Percentiles rank a stretch among this genome's conserved stretches.
Evolutionary conservation across 352 stramenopile genomes (phyloP).

Genomic region (Thalassiosira livingstoniorum): DNA sequence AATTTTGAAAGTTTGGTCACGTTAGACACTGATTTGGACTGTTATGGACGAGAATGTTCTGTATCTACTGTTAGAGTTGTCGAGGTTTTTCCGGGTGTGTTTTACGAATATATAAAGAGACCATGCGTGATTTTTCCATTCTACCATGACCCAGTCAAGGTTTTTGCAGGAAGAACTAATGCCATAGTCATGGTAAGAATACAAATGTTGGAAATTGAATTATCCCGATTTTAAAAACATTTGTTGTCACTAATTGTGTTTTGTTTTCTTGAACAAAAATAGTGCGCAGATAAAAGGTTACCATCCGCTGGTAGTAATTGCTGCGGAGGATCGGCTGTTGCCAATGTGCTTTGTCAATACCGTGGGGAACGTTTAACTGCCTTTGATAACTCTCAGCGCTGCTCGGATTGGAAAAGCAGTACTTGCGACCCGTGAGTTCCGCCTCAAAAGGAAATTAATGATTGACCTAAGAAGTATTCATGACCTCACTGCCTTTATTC

Average conservation of each 20-base stretch:
- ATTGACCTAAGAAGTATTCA: too few species aligned
- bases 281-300: constrained; percentile 57
- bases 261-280: too few species aligned
- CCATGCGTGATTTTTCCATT: constrained; percentile 58
- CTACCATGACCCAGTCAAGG: constrained; percentile 37
- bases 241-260: too few species aligned
- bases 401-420: constrained; percentile 23
- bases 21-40: constrained; percentile 56
- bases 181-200: too few species aligned
- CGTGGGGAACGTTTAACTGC: constrained; percentile 22
- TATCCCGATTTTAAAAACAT: too few species aligned
- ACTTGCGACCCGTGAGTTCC: constrained; percentile 51
- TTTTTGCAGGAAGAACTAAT: too few species aligned
- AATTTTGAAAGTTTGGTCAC: constrained; percentile 42
- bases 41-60: constrained; percentile 61
- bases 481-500: too few species aligned
- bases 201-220: too few species aligned
- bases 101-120: constrained; percentile 49
- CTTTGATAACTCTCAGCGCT: constrained; percentile 19
- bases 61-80: constrained; percentile 55
- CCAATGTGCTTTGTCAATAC: constrained; percentile 51
- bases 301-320: constrained; percentile 53
- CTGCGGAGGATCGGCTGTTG: constrained; percentile 21
- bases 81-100: constrained; percentile 37
- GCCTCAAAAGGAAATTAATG: too few species aligned